Conservation (phyloP, 2,329 filamentous ascomycete species). For the Fusarium illudens region DNA sequence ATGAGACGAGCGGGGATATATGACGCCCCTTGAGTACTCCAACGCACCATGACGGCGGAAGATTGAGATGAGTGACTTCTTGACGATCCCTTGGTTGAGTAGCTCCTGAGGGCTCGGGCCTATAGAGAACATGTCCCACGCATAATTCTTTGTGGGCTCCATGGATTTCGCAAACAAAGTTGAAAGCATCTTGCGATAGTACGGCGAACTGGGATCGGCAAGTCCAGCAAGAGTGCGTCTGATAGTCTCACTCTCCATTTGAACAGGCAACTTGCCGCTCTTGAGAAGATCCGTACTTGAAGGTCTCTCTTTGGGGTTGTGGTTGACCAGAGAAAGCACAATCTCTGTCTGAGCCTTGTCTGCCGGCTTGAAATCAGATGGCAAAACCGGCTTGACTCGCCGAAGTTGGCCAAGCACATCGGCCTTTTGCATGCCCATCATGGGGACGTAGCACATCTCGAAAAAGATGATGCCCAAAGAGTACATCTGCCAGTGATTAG, state of each 20-base stretch:
- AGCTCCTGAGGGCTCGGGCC: constrained; percentile 66
- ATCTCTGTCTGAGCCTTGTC: constrained; percentile 81
- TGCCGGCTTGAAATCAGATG: constrained; percentile 73
- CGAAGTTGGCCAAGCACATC: constrained; percentile 73
- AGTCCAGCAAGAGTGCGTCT: constrained; percentile 82
- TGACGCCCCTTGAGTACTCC: constrained; percentile 75
- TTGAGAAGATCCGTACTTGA: constrained; percentile 83
- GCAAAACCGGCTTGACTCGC: constrained; percentile 72
- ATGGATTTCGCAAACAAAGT: constrained; percentile 80
- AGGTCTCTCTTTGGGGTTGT: constrained; percentile 83
- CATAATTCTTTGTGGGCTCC: constrained; percentile 81
- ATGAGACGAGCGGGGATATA: constrained; percentile 84
- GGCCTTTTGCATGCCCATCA: constrained; percentile 72
- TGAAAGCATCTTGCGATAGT: constrained; percentile 90
- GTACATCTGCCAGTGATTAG: constrained; percentile 74
- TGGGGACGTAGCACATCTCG: constrained; percentile 85
- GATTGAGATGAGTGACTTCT: constrained; percentile 76
- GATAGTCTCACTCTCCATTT: constrained; percentile 92
- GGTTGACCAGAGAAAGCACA: constrained; percentile 80
- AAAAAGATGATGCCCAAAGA: constrained; percentile 98
- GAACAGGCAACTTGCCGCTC: constrained; percentile 86
- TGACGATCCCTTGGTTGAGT: constrained; percentile 76
- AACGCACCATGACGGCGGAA: constrained; percentile 92
- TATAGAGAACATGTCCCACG: constrained; percentile 75
- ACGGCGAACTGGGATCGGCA: constrained; percentile 82